Base-by-base conservation (phyloP, 768 basidiomycete species). In the Podaxis pistillaris region DNA sequence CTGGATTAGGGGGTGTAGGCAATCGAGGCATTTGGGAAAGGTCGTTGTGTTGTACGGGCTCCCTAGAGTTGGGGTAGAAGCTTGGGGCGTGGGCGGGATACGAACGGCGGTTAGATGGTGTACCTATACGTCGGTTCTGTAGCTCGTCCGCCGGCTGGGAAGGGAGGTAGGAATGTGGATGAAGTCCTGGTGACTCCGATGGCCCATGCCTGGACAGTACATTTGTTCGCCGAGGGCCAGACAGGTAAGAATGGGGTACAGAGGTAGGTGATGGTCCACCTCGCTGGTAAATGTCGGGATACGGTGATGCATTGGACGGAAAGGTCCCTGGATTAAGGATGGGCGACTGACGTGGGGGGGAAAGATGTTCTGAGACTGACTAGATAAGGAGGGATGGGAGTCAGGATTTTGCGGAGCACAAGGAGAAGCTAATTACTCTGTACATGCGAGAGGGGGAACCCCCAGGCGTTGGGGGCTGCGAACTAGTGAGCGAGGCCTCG, bases 1-100 rank as follows among this genome's bases (percentile, higher is more conserved):
- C 53, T 46, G 60, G 60, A 62, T 62, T 36, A 40, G 59, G 51
- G 28, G 40, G 52, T 17, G 60, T 19, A 47, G 52, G 33, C 36
- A 54, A 19, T n/a, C 40, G 60, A 55, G 52, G 52, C 41, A 26
- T 38, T 22, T 24, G 60, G 17, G 44, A 19, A 55, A 37, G 22
- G 52, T 47, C 46, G 13, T 46, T 37, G 41, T 36, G 17, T 24
- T 40, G 30, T 9, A 26, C 4, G 36, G 11, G 41, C 28, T 33
- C 60, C 24, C 60, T 46, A n/a, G 50, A 12, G n/a, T 41, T 13
- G 7, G 37, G 6, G 51, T 60, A 37, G n/a, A 17, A 55, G 19
- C 40, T 47, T 19, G 24, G 54, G 11, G 28, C 15, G 12, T 62
- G 33, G 40, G 15, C 52, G 15, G 41, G 41, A 37, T 55, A 22